Evolutionary conservation across 176 grass and related monocot genomes (phyloP).

Genomic region (Zoysia pacifica): DNA sequence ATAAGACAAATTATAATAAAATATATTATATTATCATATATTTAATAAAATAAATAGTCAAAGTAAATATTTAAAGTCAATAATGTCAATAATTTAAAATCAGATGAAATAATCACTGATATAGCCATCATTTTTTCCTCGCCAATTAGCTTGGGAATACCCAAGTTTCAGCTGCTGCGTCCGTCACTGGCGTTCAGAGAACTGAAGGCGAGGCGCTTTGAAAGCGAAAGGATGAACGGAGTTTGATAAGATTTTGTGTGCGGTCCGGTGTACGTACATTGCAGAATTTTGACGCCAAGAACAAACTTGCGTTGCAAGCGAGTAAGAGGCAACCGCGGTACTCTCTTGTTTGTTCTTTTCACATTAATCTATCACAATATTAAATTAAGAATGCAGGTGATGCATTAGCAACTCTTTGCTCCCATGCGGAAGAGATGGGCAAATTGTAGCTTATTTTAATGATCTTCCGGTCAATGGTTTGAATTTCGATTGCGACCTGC

Average conservation of each 20-base stretch:
- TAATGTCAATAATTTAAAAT: too few relatives aligned
- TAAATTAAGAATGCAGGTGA: background rate
- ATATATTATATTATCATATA: too few relatives aligned
- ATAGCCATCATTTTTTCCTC: too few relatives aligned
- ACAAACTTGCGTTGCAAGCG: background rate
- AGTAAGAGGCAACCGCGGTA: background rate
- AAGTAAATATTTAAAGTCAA: too few relatives aligned
- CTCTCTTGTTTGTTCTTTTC: conserved; percentile 1
- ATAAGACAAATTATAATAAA: too few relatives aligned
- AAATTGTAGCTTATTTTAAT: background rate
- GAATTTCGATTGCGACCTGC: background rate
- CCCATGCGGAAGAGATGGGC: conserved; percentile 26
- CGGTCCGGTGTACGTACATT: background rate
- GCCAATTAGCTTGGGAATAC: too few relatives aligned
- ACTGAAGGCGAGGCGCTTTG: too few relatives aligned
- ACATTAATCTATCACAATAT: background rate
- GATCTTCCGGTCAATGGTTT: background rate
- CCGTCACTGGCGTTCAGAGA: too few relatives aligned
- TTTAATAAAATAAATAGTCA: too few relatives aligned
- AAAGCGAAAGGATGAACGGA: background rate
- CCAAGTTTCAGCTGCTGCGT: too few relatives aligned
- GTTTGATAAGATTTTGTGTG: background rate
- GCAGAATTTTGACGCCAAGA: background rate
- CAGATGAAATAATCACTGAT: too few relatives aligned
- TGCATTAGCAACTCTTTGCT: conserved; percentile 4